Evolutionary conservation across 2,329 filamentous ascomycete species (phyloP).

Genomic region (Neocatenulostroma microsporum): DNA sequence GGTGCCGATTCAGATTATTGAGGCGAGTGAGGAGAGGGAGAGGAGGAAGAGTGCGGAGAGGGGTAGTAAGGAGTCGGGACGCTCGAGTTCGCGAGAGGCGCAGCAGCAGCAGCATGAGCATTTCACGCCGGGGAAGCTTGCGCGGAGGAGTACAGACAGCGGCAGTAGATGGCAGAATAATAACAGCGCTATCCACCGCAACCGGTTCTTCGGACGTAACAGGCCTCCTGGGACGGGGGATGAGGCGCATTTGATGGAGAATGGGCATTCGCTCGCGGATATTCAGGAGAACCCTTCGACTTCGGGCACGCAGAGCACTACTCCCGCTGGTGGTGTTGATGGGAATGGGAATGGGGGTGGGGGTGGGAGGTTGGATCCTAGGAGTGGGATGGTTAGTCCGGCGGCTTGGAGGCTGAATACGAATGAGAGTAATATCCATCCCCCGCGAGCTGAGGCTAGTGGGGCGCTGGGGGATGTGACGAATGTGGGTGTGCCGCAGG

Average conservation of each 20-base stretch:
- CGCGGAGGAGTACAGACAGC: conserved; percentile 23
- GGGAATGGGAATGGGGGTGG: neutral
- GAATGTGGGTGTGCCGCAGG: conserved; percentile 10
- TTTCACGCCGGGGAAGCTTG: conserved; percentile 20
- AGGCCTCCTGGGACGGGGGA: conserved; percentile 16
- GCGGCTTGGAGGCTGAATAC: conserved; percentile 26
- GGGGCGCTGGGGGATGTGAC: conserved; percentile 12
- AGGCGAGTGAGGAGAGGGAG: conserved; percentile 30
- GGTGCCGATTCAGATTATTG: conserved; percentile 34
- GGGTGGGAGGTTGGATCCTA: conserved; percentile 24
- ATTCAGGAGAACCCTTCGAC: conserved; percentile 27
- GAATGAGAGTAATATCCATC: conserved; percentile 22
- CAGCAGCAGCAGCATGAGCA: too few relatives aligned
- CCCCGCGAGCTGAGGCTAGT: conserved; percentile 9
- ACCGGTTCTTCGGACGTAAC: conserved; percentile 54
- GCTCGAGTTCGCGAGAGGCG: conserved; percentile 20
- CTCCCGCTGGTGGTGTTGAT: too few relatives aligned
- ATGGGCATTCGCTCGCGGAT: conserved; percentile 28
- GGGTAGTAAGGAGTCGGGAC: conserved; percentile 21
- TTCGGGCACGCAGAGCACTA: conserved; percentile 7
- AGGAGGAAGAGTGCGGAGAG: conserved; percentile 17
- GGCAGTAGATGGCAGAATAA: conserved; percentile 19
- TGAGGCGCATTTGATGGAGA: conserved; percentile 27
- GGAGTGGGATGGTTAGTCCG: conserved; percentile 26
- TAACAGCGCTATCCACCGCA: conserved; percentile 44